Conservation (phyloP, 2,329 filamentous ascomycete genomes). For the Colletotrichum sp. region DNA sequence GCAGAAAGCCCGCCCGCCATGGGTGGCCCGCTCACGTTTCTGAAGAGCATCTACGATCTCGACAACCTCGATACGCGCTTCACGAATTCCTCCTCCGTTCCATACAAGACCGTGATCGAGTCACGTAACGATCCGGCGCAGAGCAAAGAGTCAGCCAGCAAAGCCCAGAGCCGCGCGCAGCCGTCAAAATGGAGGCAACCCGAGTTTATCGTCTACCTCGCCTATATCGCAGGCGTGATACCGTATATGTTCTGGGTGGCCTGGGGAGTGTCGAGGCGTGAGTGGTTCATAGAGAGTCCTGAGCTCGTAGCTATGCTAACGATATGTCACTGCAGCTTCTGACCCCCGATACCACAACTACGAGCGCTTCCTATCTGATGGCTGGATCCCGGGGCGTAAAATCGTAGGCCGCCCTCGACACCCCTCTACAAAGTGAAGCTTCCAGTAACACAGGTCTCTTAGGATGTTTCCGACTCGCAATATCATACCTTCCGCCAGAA, state of each 20-base stretch:
- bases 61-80: slow-evolving; percentile 69
- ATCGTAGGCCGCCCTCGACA: slow-evolving; percentile 62
- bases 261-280: slow-evolving; percentile 84
- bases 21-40: slow-evolving; percentile 44
- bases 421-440: background rate
- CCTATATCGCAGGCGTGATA: slow-evolving; percentile 68
- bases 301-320: background rate
- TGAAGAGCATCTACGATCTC: slow-evolving; percentile 64
- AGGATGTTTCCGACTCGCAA: slow-evolving; percentile 91
- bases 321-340: slow-evolving; percentile 57
- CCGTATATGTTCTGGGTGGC: slow-evolving; percentile 92
- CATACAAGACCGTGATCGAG: slow-evolving; percentile 65
- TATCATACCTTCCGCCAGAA: slow-evolving; percentile 87
- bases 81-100: slow-evolving; percentile 70
- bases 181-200: slow-evolving; percentile 82
- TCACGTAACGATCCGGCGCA: slow-evolving; percentile 40
- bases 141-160: slow-evolving; percentile 45
- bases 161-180: slow-evolving; percentile 49
- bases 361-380: slow-evolving; percentile 71
- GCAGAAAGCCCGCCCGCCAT: slow-evolving; percentile 33
- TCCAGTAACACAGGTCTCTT: background rate
- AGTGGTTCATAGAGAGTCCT: slow-evolving; percentile 26
- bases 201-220: slow-evolving; percentile 85
- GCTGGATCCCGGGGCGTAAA: slow-evolving; percentile 92
- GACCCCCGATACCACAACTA: slow-evolving; percentile 84